Conservation (phyloP, 2,329 filamentous ascomycete species). For the Penicillium sp. region DNA sequence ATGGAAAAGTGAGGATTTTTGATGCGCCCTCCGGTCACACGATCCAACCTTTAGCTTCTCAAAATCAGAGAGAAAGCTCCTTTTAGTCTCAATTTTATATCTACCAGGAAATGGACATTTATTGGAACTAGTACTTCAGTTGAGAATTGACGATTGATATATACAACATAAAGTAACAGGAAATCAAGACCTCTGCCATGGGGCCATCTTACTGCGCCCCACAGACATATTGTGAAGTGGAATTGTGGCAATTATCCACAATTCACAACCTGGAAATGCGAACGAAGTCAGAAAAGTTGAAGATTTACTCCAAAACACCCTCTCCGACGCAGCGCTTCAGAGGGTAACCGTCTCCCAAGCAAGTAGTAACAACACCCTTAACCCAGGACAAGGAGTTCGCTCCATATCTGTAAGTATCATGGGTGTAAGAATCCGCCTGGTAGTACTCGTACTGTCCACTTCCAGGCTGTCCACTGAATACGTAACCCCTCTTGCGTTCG, state of each 20-base stretch:
- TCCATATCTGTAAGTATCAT: neutral
- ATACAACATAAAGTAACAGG: neutral
- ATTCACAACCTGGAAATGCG: neutral
- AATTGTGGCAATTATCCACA: neutral
- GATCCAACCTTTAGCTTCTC: neutral
- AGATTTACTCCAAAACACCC: neutral
- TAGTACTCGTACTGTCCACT: neutral
- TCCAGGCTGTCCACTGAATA: neutral
- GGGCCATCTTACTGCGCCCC: neutral
- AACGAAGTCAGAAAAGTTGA: neutral
- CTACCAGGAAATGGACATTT: neutral
- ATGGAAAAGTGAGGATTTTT: neutral
- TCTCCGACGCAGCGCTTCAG: neutral
- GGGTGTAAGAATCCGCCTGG: neutral
- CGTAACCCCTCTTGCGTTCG: neutral
- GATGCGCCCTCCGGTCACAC: too few species aligned
- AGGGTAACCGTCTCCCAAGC: neutral
- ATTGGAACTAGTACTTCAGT: neutral
- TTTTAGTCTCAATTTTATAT: neutral
- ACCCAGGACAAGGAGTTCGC: neutral
- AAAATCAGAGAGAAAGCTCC: neutral
- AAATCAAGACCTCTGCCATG: neutral
- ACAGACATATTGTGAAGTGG: neutral
- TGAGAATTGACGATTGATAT: neutral
- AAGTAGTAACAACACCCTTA: neutral